Conservation (phyloP, 1,284 basidiomycete species). For the Rhodotorula sp. region DNA sequence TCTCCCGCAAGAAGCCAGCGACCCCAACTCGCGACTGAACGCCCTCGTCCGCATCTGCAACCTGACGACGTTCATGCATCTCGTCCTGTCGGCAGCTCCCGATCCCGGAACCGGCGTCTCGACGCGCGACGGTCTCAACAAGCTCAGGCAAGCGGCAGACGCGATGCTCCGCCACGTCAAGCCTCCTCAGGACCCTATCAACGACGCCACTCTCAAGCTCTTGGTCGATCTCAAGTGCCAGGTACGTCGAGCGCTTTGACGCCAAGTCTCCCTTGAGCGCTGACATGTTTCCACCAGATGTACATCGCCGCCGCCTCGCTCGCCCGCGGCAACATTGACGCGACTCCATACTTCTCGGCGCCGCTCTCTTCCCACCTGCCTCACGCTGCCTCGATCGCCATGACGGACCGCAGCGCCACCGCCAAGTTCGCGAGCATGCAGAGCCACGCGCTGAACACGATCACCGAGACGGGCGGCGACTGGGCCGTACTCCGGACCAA, state of each 20-base stretch:
- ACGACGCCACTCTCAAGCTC: conserved; percentile 7
- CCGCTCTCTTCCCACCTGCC: conserved; percentile 2
- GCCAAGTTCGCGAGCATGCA: conserved; percentile 2
- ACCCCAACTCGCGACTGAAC: conserved; percentile 2
- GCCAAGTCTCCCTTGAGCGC: not conserved
- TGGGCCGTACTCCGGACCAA: conserved; percentile 13
- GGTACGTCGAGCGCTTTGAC: conserved; percentile 2
- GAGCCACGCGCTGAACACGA: not conserved
- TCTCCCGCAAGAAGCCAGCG: conserved; percentile 2
- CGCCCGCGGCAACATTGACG: conserved; percentile 2
- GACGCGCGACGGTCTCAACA: not conserved
- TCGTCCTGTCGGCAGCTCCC: conserved; percentile 21
- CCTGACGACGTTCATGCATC: conserved; percentile 25
- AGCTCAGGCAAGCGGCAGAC: conserved; percentile 9
- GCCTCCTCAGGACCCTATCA: conserved; percentile 3
- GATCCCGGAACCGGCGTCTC: not conserved
- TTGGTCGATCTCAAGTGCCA: conserved; percentile 28
- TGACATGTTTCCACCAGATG: conserved; percentile 3
- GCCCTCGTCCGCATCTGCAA: conserved; percentile 21
- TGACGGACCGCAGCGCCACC: conserved; percentile 7
- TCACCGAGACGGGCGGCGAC: conserved; percentile 1
- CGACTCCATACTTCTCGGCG: not conserved
- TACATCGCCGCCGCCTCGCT: conserved; percentile 14
- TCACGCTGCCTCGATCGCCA: conserved; percentile 1
- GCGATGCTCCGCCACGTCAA: conserved; percentile 17